Evolutionary conservation across 805 yeast genomes (phyloP), one percentile per base, ranked within the genome.

Genomic region (Metschnikowia reukaufii): DNA sequence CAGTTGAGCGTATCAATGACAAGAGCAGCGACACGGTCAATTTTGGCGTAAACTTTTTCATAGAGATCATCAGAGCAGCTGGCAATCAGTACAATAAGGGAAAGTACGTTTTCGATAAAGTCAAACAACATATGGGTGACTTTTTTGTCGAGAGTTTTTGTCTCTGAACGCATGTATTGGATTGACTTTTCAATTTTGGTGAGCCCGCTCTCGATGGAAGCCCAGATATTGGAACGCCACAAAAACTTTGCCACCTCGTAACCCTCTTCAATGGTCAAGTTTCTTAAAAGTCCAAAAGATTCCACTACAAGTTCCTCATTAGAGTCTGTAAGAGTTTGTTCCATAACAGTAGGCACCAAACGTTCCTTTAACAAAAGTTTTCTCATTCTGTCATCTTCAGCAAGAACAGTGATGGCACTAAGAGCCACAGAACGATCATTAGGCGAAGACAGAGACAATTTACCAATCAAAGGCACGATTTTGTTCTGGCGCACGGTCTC

Each of bases 211-310:
- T 74, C 78, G 34, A 89, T 73, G 21, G 78, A 67, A 0, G 77
- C 72, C 86, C 96, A 84, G 35, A 92, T 81, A 51, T 86, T 82
- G 15, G 82, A 81, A 61, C 97, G 79, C 87, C 95, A 86, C 44
- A 87, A 63, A 62, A 79, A 81, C 17, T 80, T 78, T 21, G 89
- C 81, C 31, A 88, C 77, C 52, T 88, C 96, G 56, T 88, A 84
- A 17, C 97, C 97, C 66, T 90, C 96, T 60, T 88, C 96, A 44
- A 88, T 73, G 2, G 86, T 84, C 46, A 92, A 61, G 60, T 86
- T 89, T 62, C 96, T 78, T 52, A 94, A 68, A 19, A 92, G 70
- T 1, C 96, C 97, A 56, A 81, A 84, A 1, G 92, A 75, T 57
- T 86, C 95, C 17, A 86, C 86, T 16, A 87, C 84, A 37, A 88